Conservation (phyloP, 768 basidiomycete genomes). For the Trametes coccinea region DNA sequence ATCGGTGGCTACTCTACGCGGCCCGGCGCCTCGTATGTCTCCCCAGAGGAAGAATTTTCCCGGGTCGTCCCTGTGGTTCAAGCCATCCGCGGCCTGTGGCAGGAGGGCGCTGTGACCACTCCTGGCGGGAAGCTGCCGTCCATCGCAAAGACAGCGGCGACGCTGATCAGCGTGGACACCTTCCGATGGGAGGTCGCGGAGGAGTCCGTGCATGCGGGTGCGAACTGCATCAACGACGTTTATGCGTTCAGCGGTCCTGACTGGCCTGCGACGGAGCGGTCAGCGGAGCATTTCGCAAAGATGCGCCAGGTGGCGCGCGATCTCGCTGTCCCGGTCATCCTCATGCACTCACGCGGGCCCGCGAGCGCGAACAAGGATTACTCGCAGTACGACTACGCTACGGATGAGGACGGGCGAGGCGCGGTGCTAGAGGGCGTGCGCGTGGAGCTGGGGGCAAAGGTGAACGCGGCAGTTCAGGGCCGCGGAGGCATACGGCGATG, state of each 20-base stretch:
- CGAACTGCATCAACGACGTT: slow-evolving; percentile 94
- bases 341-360: slow-evolving; percentile 95
- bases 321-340: slow-evolving; percentile 73
- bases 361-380: slow-evolving; percentile 76
- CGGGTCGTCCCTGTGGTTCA: slow-evolving; percentile 74
- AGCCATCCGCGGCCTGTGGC: slow-evolving; percentile 47
- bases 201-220: slow-evolving; percentile 76
- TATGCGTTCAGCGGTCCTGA: slow-evolving; percentile 73
- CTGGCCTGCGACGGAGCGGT: slow-evolving; percentile 34
- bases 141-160: slow-evolving; percentile 19
- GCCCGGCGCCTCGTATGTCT: slow-evolving; percentile 71
- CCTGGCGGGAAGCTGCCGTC: neutral
- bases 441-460: slow-evolving; percentile 68
- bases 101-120: neutral
- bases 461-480: slow-evolving; percentile 63
- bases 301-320: slow-evolving; percentile 71
- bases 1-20: slow-evolving; percentile 94
- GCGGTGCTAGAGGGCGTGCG: slow-evolving; percentile 68
- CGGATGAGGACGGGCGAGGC: slow-evolving; percentile 35
- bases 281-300: slow-evolving; percentile 44
- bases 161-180: slow-evolving; percentile 83
- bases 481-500: slow-evolving; percentile 78
- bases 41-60: slow-evolving; percentile 63
- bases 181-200: slow-evolving; percentile 83
- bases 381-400: slow-evolving; percentile 43